These are phyloP conservation scores for Eucalyptus leucophloia DNA, from an alignment of 345 rosid genomes.

Conservation along the genomic window DNA sequence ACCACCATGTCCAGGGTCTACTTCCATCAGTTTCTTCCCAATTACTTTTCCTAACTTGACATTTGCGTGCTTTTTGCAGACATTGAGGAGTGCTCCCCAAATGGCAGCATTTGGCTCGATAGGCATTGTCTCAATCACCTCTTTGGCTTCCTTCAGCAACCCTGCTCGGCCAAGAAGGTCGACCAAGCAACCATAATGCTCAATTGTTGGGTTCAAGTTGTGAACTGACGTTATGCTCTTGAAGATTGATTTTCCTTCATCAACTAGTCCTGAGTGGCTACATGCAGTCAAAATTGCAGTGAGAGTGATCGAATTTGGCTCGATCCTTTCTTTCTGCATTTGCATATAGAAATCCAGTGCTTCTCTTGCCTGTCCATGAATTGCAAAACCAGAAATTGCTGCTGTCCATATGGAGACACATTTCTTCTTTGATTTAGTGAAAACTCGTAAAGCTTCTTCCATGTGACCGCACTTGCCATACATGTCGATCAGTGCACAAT, in stretches of 20 bases:
- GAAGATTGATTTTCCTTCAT: constrained; percentile 42
- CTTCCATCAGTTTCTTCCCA: constrained; percentile 31
- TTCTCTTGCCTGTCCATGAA: constrained; percentile 52
- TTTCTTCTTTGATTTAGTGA: constrained; percentile 18
- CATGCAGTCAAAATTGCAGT: constrained; percentile 68
- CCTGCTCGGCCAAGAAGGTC: constrained; percentile 76
- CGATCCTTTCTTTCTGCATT: constrained; percentile 46
- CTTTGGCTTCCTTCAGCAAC: constrained; percentile 34
- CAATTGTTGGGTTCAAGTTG: constrained; percentile 38
- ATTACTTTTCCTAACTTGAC: constrained; percentile 39
- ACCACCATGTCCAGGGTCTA: constrained; percentile 47
- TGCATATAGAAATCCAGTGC: constrained; percentile 34
- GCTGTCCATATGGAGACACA: constrained; percentile 55
- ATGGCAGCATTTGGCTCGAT: constrained; percentile 44
- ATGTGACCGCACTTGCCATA: constrained; percentile 61
- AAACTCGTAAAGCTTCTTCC: constrained; percentile 38
- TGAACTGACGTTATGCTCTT: constrained; percentile 29
- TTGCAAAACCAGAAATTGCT: constrained; percentile 47
- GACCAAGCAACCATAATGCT: constrained; percentile 81
- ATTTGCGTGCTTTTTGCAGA: constrained; percentile 41
- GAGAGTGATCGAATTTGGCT: constrained; percentile 53
- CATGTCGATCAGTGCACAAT: constrained; percentile 58
- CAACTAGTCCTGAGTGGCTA: constrained; percentile 50
- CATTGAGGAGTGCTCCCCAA: constrained; percentile 61
- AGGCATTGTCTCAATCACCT: constrained; percentile 43